Evolutionary conservation across 768 basidiomycete species (phyloP).

Genomic region (Amanita rubescens): DNA sequence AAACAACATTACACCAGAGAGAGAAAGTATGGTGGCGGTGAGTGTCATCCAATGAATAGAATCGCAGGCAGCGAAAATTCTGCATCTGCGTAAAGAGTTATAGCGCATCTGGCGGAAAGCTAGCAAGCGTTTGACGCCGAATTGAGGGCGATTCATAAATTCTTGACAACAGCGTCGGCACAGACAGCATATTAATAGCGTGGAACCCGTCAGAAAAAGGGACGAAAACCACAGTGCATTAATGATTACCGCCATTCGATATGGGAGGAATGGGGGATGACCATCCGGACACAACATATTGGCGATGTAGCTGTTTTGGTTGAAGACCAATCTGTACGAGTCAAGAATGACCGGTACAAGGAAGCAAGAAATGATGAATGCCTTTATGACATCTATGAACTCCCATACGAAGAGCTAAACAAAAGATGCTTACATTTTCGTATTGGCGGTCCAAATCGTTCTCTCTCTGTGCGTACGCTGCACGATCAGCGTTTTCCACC

Average conservation of each 20-base stretch:
- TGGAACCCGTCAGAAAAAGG: background rate
- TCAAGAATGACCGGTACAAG: background rate
- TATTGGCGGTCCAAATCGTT: background rate
- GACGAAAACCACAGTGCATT: background rate
- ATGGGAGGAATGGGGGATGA: background rate
- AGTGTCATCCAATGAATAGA: background rate
- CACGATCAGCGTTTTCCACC: background rate
- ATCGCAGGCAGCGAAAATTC: background rate
- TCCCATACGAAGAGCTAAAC: background rate
- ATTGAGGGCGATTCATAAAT: background rate
- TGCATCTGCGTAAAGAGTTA: background rate
- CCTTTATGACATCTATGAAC: background rate
- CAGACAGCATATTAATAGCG: background rate
- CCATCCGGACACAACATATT: background rate
- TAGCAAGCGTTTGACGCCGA: conserved; percentile 7
- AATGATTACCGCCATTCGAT: background rate
- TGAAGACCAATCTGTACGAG: conserved; percentile 1
- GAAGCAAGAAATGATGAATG: background rate
- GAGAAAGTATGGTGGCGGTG: background rate
- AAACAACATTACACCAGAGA: background rate
- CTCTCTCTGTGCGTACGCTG: background rate
- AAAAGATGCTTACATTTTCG: background rate
- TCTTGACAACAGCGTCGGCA: background rate
- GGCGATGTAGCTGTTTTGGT: background rate
- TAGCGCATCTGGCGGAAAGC: conserved; percentile 3